Evolutionary conservation across 768 basidiomycete genomes (phyloP).

Genomic region (Rossbeevera mucosa): DNA sequence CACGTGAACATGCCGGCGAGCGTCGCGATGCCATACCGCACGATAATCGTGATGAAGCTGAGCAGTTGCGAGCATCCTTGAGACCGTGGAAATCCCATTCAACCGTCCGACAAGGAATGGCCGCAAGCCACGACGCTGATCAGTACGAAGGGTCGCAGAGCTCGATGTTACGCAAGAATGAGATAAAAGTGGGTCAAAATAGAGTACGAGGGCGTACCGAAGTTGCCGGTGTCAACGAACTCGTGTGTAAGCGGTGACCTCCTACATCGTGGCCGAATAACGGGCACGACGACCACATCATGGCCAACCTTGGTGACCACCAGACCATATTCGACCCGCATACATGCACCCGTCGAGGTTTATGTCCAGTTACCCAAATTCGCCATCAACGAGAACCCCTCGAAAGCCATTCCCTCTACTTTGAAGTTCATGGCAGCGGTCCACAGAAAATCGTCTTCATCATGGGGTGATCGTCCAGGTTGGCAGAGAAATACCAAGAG

Average conservation of each 20-base stretch:
- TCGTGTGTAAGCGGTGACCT: too few relatives aligned
- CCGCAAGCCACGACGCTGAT: not conserved
- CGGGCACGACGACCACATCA: conserved; percentile 6
- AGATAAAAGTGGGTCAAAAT: too few relatives aligned
- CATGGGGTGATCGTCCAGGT: conserved; percentile 52
- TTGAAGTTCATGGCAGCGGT: conserved; percentile 69
- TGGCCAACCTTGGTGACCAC: too few relatives aligned
- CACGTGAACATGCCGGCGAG: conserved; percentile 42
- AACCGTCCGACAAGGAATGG: conserved; percentile 25
- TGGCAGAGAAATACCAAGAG: not conserved
- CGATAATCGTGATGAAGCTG: conserved; percentile 34
- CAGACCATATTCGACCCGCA: conserved; percentile 51
- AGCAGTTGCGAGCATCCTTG: conserved; percentile 39
- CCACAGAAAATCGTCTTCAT: conserved; percentile 66
- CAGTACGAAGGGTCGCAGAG: conserved; percentile 16
- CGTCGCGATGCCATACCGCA: conserved; percentile 42
- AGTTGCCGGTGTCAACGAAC: too few relatives aligned
- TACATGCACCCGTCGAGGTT: conserved; percentile 64
- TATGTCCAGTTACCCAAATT: conserved; percentile 66
- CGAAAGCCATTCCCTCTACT: conserved; percentile 74
- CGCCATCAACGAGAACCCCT: conserved; percentile 44
- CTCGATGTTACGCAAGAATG: too few relatives aligned
- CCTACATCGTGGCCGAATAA: too few relatives aligned
- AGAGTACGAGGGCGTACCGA: too few relatives aligned
- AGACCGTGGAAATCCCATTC: conserved; percentile 49